phyloP scores from a whole-genome alignment of 2,329 filamentous ascomycete genomes.

The Podosphaera xanthii region DNA sequence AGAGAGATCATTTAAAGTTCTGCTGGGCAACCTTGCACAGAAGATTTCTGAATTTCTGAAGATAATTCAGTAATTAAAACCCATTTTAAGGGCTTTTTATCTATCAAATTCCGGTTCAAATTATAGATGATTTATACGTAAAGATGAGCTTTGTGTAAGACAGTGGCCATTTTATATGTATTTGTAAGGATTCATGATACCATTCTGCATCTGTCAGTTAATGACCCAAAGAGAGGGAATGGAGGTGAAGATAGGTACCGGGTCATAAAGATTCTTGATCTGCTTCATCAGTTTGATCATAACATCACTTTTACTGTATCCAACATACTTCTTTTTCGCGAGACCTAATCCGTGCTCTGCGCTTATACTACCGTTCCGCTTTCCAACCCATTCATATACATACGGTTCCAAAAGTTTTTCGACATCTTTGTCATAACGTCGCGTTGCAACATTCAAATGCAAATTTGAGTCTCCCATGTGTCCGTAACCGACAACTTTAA shows the following conservation, averaged over 20 bases:
- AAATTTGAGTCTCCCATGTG: slow-evolving; percentile 97
- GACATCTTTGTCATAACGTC: slow-evolving; percentile 66
- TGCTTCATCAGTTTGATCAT: slow-evolving; percentile 86
- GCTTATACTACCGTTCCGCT: slow-evolving; percentile 78
- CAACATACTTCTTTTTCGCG: slow-evolving; percentile 83
- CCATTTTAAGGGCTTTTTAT: too few species aligned
- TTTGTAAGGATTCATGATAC: slow-evolving; percentile 98
- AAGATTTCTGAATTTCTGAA: too few species aligned
- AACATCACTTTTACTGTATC: slow-evolving; percentile 66
- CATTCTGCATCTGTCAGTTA: slow-evolving; percentile 39
- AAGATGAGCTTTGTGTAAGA: not conserved
- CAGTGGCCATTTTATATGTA: slow-evolving; percentile 39
- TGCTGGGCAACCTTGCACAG: too few species aligned
- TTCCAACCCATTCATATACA: slow-evolving; percentile 90
- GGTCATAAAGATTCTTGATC: slow-evolving; percentile 84
- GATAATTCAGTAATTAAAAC: too few species aligned
- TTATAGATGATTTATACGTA: not conserved
- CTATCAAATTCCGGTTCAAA: too few species aligned
- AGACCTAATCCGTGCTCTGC: slow-evolving; percentile 88
- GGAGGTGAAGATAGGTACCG: slow-evolving; percentile 33
- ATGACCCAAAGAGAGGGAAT: slow-evolving; percentile 1
- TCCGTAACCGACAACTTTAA: slow-evolving; percentile 85
- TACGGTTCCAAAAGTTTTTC: slow-evolving; percentile 80
- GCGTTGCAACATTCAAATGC: slow-evolving; percentile 71
- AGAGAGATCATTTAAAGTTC: too few species aligned